These are phyloP conservation scores for Fusarium tricinctum DNA, from an alignment of 2,329 filamentous ascomycete genomes.

Conservation along the genomic window DNA sequence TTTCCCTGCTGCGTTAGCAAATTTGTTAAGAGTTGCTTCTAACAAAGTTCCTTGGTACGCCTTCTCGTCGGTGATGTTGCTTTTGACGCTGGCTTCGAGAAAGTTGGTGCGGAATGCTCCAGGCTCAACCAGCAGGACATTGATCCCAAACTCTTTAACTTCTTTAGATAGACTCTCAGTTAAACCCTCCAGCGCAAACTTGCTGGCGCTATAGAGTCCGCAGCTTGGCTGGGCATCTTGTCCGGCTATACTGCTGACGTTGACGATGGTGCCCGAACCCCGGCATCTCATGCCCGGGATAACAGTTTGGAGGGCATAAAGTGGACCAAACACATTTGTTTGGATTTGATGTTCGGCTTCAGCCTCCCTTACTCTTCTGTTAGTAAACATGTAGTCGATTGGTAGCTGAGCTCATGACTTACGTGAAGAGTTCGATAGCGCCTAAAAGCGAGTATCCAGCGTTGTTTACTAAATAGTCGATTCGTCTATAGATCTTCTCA, in stretches of 20 bases:
- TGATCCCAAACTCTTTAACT: slow-evolving; percentile 60
- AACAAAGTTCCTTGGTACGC: slow-evolving; percentile 52
- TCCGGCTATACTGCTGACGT: slow-evolving; percentile 62
- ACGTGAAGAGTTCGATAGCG: slow-evolving; percentile 48
- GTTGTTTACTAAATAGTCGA: slow-evolving; percentile 68
- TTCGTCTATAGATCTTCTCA: slow-evolving; percentile 48
- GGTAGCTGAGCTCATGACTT: slow-evolving; percentile 6
- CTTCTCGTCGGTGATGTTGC: slow-evolving; percentile 36
- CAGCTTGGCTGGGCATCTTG: slow-evolving; percentile 56
- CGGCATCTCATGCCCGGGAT: slow-evolving; percentile 62
- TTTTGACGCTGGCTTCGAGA: slow-evolving; percentile 49
- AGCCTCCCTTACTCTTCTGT: slow-evolving; percentile 48
- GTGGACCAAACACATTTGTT: slow-evolving; percentile 64
- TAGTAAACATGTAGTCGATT: neutral
- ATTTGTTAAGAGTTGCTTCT: slow-evolving; percentile 43
- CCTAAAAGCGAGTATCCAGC: slow-evolving; percentile 58
- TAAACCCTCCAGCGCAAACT: slow-evolving; percentile 60
- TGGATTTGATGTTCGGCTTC: slow-evolving; percentile 60
- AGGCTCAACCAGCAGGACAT: slow-evolving; percentile 62
- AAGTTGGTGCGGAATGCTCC: slow-evolving; percentile 66
- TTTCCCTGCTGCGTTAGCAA: slow-evolving; percentile 50
- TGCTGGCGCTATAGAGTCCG: slow-evolving; percentile 62
- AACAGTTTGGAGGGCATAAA: slow-evolving; percentile 63
- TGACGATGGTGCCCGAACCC: slow-evolving; percentile 60
- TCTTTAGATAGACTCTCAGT: slow-evolving; percentile 60